Percentiles rank a stretch among this genome's conserved stretches.
These are phyloP conservation scores for Pseudoperonospora humuli DNA, from an alignment of 352 stramenopile genomes.

Conservation along the genomic window DNA sequence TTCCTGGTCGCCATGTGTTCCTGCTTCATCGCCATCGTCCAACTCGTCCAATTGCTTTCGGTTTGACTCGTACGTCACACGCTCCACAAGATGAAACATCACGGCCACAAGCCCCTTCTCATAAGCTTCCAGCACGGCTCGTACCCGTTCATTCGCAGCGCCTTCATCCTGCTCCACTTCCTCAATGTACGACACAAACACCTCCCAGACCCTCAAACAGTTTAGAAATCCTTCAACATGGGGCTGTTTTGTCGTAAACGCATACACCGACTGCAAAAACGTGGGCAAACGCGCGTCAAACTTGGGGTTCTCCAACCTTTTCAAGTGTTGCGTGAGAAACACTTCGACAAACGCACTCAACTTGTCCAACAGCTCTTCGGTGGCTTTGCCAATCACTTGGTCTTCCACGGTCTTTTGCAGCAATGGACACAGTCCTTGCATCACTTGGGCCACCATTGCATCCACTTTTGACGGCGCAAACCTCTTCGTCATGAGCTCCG, in stretches of 20 bases:
- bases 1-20: slow-evolving; percentile 24
- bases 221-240: slow-evolving; percentile 71
- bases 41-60: slow-evolving; percentile 55
- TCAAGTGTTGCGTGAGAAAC: slow-evolving; percentile 69
- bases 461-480: slow-evolving; percentile 36
- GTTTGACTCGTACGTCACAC: slow-evolving; percentile 62
- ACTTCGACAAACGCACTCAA: slow-evolving; percentile 66
- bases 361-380: slow-evolving; percentile 66
- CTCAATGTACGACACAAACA: slow-evolving; percentile 79
- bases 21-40: slow-evolving; percentile 35
- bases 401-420: slow-evolving; percentile 55
- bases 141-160: slow-evolving; percentile 39
- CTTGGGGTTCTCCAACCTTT: slow-evolving; percentile 52
- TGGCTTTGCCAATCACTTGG: slow-evolving; percentile 35
- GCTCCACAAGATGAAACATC: slow-evolving; percentile 73
- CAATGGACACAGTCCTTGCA: slow-evolving; percentile 46
- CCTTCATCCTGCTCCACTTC: slow-evolving; percentile 65
- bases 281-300: slow-evolving; percentile 38
- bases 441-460: slow-evolving; percentile 43
- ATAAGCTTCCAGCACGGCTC: slow-evolving; percentile 49
- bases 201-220: slow-evolving; percentile 74
- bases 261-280: slow-evolving; percentile 53
- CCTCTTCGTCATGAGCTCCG: slow-evolving; percentile 60
- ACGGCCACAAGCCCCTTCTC: slow-evolving; percentile 62
- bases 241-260: slow-evolving; percentile 60